Percentiles rank a stretch among this genome's conserved stretches.
Evolutionary conservation across 345 rosid genomes (phyloP).

Genomic region (Lepidium sativum): DNA sequence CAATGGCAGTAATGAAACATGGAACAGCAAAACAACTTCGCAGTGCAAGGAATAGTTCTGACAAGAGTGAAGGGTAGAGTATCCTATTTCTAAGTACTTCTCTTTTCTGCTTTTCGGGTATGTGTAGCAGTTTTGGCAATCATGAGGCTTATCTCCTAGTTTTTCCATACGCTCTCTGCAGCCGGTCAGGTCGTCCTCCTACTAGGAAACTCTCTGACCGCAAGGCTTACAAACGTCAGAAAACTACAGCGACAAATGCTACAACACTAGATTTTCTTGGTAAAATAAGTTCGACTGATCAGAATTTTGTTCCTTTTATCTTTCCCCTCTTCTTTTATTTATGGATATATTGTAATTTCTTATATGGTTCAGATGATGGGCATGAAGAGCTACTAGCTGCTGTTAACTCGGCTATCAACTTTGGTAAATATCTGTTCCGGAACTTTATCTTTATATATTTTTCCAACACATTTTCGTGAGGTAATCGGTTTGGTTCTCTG

Average conservation of each 20-base stretch:
- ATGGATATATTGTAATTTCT: conserved; percentile 17
- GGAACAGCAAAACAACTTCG: conserved; percentile 87
- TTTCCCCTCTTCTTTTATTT: conserved; percentile 11
- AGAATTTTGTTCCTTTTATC: conserved; percentile 1
- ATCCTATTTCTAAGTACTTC: conserved; percentile 14
- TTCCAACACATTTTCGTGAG: background rate
- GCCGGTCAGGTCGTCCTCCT: conserved; percentile 84
- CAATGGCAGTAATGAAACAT: conserved; percentile 53
- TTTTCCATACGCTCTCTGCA: conserved; percentile 34
- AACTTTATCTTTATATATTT: conserved; percentile 3
- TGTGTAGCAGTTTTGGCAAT: background rate
- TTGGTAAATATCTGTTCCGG: conserved; percentile 34
- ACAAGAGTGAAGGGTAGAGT: conserved; percentile 72
- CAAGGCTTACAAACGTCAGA: conserved; percentile 75
- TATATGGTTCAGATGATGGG: conserved; percentile 84
- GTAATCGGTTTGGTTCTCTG: conserved; percentile 28
- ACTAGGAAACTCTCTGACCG: conserved; percentile 95
- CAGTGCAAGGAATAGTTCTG: conserved; percentile 67
- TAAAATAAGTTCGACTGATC: conserved; percentile 26
- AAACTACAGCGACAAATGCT: conserved; percentile 42
- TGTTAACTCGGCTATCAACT: conserved; percentile 59
- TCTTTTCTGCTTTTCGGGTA: background rate
- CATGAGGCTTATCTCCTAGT: conserved; percentile 10
- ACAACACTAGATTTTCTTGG: conserved; percentile 79
- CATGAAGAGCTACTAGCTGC: conserved; percentile 87